phyloP scores from a whole-genome alignment of 1,284 basidiomycete species.

The Rhodotorula sp. region DNA sequence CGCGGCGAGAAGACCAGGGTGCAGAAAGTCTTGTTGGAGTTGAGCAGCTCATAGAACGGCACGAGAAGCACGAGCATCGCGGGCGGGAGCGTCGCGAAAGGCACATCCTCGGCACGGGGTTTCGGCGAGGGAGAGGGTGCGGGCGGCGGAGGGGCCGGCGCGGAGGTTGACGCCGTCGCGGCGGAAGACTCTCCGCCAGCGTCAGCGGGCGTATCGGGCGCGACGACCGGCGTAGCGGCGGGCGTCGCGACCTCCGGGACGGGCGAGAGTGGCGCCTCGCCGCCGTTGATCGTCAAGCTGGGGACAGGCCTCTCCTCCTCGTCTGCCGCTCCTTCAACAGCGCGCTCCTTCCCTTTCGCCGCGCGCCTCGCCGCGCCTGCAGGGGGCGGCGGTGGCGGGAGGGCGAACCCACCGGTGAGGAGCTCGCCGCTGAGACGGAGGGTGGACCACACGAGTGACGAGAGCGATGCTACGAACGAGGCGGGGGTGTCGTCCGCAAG shows the following conservation, averaged over 20 bases:
- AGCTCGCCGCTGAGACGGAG: conserved; percentile 31
- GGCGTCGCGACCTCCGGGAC: no score
- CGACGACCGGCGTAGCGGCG: not conserved
- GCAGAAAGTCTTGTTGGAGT: conserved; percentile 46
- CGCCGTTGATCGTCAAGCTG: not conserved
- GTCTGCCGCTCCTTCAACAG: not conserved
- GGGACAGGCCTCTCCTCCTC: not conserved
- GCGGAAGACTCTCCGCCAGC: not conserved
- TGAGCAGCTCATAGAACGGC: conserved; percentile 46
- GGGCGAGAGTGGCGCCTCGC: not conserved
- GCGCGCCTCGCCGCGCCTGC: not conserved
- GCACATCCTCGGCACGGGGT: conserved; percentile 7
- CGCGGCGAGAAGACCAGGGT: conserved; percentile 30
- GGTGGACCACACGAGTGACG: conserved; percentile 38
- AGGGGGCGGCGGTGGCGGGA: conserved; percentile 18
- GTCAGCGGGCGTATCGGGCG: not conserved
- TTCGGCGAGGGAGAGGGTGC: not conserved
- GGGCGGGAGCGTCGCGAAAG: conserved; percentile 38
- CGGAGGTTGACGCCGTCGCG: not conserved
- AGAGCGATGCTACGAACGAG: conserved; percentile 39
- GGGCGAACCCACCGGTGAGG: conserved; percentile 20
- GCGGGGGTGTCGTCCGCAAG: conserved; percentile 43
- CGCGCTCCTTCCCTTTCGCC: not conserved
- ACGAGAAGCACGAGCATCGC: conserved; percentile 42
- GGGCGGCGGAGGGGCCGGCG: not conserved